Evolutionary conservation across 2,329 filamentous ascomycete genomes (phyloP).

Genomic region (Exophiala mesophila): DNA sequence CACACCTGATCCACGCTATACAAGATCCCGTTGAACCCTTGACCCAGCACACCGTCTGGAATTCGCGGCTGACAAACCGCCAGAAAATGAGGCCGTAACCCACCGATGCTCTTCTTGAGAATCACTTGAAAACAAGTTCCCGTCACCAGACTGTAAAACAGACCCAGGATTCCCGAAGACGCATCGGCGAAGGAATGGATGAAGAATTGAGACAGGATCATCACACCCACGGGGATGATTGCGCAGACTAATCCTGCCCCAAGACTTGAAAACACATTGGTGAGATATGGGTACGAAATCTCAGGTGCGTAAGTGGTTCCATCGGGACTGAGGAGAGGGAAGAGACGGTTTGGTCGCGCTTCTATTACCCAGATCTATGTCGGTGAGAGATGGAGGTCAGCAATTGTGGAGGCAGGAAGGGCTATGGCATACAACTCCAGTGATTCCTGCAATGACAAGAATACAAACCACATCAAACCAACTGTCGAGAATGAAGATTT

Average conservation of each 20-base stretch:
- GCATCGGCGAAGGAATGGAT: slow-evolving; percentile 18
- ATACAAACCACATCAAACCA: slow-evolving; percentile 10
- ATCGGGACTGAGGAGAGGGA: slow-evolving; percentile 9
- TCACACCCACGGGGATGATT: slow-evolving; percentile 14
- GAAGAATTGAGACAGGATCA: slow-evolving; percentile 19
- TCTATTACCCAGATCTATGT: slow-evolving; percentile 10
- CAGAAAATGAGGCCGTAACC: slow-evolving; percentile 22
- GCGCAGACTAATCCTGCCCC: slow-evolving; percentile 13
- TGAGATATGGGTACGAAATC: slow-evolving; percentile 20
- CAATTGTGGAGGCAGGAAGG: background rate
- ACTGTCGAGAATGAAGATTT: slow-evolving; percentile 11
- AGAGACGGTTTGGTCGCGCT: slow-evolving; percentile 9
- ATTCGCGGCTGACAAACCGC: slow-evolving; percentile 19
- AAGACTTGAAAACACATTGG: slow-evolving; percentile 15
- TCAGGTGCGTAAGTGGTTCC: slow-evolving; percentile 12
- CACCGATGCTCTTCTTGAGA: slow-evolving; percentile 24
- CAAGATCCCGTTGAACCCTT: slow-evolving; percentile 37
- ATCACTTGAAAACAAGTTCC: slow-evolving; percentile 22
- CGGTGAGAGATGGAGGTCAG: background rate
- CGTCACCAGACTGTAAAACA: slow-evolving; percentile 15
- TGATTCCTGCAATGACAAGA: slow-evolving; percentile 3
- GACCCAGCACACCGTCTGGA: slow-evolving; percentile 6
- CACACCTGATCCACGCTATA: slow-evolving; percentile 63
- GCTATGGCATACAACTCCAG: slow-evolving; percentile 5
- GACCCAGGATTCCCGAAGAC: slow-evolving; percentile 18